These are phyloP conservation scores for Fusarium brevicatenulatum DNA, from an alignment of 2,329 filamentous ascomycete species.

Conservation along the genomic window DNA sequence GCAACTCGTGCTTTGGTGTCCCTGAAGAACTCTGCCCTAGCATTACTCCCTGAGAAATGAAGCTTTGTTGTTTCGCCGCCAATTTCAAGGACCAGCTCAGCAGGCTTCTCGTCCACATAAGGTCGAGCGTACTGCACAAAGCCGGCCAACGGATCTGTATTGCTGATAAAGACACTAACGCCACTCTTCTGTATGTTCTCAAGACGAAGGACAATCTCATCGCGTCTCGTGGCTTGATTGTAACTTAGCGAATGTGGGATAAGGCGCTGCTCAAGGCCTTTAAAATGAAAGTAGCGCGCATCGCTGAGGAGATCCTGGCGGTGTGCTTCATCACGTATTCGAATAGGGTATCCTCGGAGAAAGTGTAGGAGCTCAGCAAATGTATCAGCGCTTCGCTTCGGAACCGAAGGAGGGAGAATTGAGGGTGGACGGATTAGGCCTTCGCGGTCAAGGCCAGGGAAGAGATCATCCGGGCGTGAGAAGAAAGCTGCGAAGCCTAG, in stretches of 20 bases:
- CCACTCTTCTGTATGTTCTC: conserved; percentile 92
- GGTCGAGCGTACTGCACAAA: conserved; percentile 86
- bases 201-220: conserved; percentile 82
- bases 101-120: conserved; percentile 78
- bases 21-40: conserved; percentile 77
- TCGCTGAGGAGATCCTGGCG: conserved; percentile 82
- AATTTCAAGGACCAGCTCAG: conserved; percentile 84
- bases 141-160: conserved; percentile 46
- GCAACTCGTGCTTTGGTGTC: conserved; percentile 75
- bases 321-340: conserved; percentile 80
- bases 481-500: conserved; percentile 92
- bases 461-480: conserved; percentile 79
- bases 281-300: conserved; percentile 92
- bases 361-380: conserved; percentile 86
- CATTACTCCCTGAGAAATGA: conserved; percentile 53
- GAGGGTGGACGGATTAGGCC: conserved; percentile 86
- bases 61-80: conserved; percentile 72
- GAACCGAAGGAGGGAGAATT: conserved; percentile 83
- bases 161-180: conserved; percentile 68
- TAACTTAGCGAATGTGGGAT: conserved; percentile 80
- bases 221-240: conserved; percentile 73
- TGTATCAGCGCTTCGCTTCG: conserved; percentile 81
- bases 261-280: conserved; percentile 87
- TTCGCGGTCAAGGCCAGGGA: conserved; percentile 83
- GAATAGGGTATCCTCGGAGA: conserved; percentile 83